Evolutionary conservation across 1,284 basidiomycete genomes (phyloP).

Genomic region (Sporisorium exsertum): DNA sequence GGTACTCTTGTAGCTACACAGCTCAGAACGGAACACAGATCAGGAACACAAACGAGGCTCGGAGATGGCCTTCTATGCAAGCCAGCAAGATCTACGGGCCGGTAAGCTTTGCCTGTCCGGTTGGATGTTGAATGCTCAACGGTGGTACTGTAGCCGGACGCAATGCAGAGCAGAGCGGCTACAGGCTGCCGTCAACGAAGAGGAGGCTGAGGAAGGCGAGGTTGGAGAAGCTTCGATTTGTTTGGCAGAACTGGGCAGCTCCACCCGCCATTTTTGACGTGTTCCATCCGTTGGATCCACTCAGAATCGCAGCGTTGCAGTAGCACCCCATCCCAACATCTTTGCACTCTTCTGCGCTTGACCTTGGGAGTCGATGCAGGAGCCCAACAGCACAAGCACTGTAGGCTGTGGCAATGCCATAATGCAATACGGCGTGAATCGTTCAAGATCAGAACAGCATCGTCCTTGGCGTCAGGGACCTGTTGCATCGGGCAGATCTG

Average conservation of each 20-base stretch:
- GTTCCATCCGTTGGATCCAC: slow-evolving; percentile 17
- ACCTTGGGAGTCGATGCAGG: neutral
- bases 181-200: neutral
- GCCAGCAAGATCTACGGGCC: neutral
- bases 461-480: neutral
- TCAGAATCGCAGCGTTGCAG: neutral
- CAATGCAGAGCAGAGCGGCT: neutral
- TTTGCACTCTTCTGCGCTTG: neutral
- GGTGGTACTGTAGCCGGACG: neutral
- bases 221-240: slow-evolving; percentile 14
- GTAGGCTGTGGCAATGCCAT: neutral
- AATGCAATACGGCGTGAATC: neutral
- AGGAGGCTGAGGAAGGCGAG: neutral
- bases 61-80: slow-evolving; percentile 12
- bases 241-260: slow-evolving; percentile 37
- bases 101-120: neutral
- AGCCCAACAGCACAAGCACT: neutral
- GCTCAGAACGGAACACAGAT: neutral
- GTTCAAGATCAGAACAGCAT: neutral
- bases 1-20: neutral
- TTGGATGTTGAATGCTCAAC: slow-evolving; percentile 5
- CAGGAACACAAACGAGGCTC: slow-evolving; percentile 5
- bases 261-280: slow-evolving; percentile 25
- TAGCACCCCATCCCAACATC: slow-evolving; percentile 4
- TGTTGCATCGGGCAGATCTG: neutral